Percentiles rank a stretch among this genome's conserved stretches.
Conservation (phyloP, 106 monocot species). For the Iris macrosiphon region DNA sequence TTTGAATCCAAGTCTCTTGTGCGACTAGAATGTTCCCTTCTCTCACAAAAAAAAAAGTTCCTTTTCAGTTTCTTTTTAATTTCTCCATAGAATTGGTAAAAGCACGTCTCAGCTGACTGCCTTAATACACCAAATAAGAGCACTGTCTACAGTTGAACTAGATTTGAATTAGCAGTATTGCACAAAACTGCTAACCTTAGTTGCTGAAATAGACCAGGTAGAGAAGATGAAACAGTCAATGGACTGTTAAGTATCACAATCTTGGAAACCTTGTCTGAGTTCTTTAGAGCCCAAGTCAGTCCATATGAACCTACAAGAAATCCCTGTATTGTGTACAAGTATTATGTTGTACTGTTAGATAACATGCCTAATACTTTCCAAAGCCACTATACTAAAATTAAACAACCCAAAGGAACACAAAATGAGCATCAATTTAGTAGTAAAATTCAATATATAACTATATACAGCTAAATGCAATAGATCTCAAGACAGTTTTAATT, state of each 20-base stretch:
- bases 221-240: slow-evolving; percentile 55
- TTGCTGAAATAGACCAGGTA: slow-evolving; percentile 87
- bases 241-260: slow-evolving; percentile 85
- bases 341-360: not conserved
- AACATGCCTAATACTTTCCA: not conserved
- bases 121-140: no score
- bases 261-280: slow-evolving; percentile 61
- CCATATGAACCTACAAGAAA: slow-evolving; percentile 98
- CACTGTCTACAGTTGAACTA: slow-evolving; percentile 1
- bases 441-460: no score
- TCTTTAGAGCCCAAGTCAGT: slow-evolving; percentile 89
- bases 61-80: no score
- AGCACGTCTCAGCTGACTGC: no score
- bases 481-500: slow-evolving; percentile 1
- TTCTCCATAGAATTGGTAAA: no score
- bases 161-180: not conserved
- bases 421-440: not conserved
- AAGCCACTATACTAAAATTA: not conserved
- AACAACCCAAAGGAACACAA: not conserved
- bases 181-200: slow-evolving; percentile 41
- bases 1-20: no score
- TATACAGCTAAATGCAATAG: no score
- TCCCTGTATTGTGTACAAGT: slow-evolving; percentile 42
- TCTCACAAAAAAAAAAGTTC: no score
- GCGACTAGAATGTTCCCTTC: no score